phyloP scores from a whole-genome alignment of 2,329 filamentous ascomycete species.

The Paecilomyces sp. region DNA sequence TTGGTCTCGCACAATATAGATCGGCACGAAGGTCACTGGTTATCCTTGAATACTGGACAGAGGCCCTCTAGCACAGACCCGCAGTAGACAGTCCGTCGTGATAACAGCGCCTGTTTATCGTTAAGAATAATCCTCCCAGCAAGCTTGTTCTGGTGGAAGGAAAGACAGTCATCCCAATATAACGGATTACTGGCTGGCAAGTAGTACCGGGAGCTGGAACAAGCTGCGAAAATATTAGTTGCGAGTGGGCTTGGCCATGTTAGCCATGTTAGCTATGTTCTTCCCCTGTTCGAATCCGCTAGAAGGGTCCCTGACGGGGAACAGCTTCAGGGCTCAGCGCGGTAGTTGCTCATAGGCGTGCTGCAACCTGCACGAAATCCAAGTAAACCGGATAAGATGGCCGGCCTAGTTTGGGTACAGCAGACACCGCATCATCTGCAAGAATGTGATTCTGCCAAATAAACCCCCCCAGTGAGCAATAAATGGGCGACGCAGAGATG shows the following conservation, averaged over 20 bases:
- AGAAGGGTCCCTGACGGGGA: neutral
- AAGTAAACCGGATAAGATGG: neutral
- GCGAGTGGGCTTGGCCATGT: neutral
- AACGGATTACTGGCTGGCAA: too few relatives aligned
- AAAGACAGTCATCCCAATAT: too few relatives aligned
- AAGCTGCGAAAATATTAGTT: neutral
- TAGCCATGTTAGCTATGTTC: neutral
- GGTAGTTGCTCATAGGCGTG: neutral
- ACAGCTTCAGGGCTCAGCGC: neutral
- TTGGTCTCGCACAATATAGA: neutral
- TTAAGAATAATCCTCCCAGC: neutral
- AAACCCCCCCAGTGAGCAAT: neutral
- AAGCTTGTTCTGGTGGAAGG: neutral
- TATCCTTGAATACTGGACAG: neutral
- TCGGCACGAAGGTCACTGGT: neutral
- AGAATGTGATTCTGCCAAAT: neutral
- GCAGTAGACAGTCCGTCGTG: neutral
- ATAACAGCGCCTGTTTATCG: neutral
- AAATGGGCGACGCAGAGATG: neutral
- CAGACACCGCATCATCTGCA: neutral
- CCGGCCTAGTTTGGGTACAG: neutral
- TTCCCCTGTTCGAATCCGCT: neutral
- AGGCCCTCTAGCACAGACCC: neutral
- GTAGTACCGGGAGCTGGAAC: too few relatives aligned
- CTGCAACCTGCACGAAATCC: neutral